phyloP scores from a whole-genome alignment of 2,329 filamentous ascomycete species.

The Fusarium circinatum region DNA sequence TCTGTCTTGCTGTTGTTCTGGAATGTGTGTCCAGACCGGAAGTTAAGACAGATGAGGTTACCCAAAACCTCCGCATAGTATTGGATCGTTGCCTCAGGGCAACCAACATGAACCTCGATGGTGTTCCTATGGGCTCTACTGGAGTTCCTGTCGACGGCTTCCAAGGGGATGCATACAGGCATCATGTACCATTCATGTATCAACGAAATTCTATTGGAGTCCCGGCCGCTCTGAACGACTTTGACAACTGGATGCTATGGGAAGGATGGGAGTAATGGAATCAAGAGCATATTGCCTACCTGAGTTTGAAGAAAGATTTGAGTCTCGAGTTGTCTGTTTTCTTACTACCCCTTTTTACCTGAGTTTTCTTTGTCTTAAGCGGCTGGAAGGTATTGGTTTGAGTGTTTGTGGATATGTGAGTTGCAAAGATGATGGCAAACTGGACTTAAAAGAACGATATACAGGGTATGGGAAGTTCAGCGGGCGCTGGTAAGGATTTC shows the following conservation, averaged over 20 bases:
- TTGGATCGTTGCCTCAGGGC: conserved; percentile 58
- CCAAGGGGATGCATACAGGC: conserved; percentile 44
- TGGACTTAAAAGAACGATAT: conserved; percentile 15
- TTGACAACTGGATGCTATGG: conserved; percentile 53
- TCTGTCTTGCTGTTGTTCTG: conserved; percentile 60
- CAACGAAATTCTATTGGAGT: conserved; percentile 44
- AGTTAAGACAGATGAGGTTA: conserved; percentile 55
- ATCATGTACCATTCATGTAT: conserved; percentile 46
- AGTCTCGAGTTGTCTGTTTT: not conserved
- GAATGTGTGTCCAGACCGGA: conserved; percentile 57
- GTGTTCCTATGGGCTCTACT: conserved; percentile 31
- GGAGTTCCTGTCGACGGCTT: conserved; percentile 27
- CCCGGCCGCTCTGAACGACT: conserved; percentile 42
- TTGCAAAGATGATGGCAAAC: conserved; percentile 24
- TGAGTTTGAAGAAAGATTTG: not conserved
- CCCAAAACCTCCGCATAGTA: conserved; percentile 54
- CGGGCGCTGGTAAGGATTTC: conserved; percentile 38
- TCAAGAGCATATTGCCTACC: not conserved
- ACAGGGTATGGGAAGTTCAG: conserved; percentile 27
- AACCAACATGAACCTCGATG: conserved; percentile 56
- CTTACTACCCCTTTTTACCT: conserved; percentile 4
- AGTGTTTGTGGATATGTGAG: conserved; percentile 28
- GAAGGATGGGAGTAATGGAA: conserved; percentile 51
- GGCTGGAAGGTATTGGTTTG: not conserved
- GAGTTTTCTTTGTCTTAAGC: conserved; percentile 15